A percentile compares a stretch with the other conserved stretches of the same genome.
Conservation (phyloP, 768 basidiomycete genomes). For the Suillus hirtellus region DNA sequence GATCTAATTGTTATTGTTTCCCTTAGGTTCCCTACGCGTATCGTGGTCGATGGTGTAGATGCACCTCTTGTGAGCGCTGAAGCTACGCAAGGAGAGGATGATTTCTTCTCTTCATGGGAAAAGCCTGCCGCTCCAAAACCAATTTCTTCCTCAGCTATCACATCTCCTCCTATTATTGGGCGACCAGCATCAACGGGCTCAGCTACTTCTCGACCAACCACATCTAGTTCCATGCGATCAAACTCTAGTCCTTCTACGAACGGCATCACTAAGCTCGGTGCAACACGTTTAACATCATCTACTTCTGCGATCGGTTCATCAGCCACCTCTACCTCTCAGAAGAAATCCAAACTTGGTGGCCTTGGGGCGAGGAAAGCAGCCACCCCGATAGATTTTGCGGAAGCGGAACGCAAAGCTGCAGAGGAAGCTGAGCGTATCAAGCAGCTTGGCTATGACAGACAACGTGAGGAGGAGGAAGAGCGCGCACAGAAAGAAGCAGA, state of each 20-base stretch:
- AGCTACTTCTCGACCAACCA: constrained; percentile 57
- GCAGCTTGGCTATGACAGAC: constrained; percentile 88
- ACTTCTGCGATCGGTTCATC: constrained; percentile 33
- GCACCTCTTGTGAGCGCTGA: constrained; percentile 38
- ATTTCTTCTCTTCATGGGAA: constrained; percentile 98
- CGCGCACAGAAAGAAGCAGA: constrained; percentile 65
- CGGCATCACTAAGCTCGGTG: constrained; percentile 39
- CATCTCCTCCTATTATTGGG: constrained; percentile 61
- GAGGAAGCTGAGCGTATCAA: constrained; percentile 94
- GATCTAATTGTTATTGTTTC: constrained; percentile 15
- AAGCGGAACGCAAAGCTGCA: constrained; percentile 84
- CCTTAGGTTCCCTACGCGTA: constrained; percentile 71
- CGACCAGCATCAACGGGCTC: constrained; percentile 43
- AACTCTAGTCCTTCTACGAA: constrained; percentile 34
- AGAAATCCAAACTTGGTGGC: constrained; percentile 71
- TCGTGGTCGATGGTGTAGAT: constrained; percentile 82
- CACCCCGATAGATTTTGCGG: constrained; percentile 85
- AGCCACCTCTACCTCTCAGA: constrained; percentile 38
- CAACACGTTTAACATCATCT: constrained; percentile 45
- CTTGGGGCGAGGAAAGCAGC: constrained; percentile 89
- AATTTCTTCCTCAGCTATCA: constrained; percentile 48
- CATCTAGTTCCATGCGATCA: constrained; percentile 62
- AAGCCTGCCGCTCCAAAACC: constrained; percentile 67
- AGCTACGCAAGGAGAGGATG: constrained; percentile 65
- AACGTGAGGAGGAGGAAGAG: constrained; percentile 82